Evolutionary conservation across 257 asterid species (phyloP).

Genomic region (Parsonsia alboflavescens): DNA sequence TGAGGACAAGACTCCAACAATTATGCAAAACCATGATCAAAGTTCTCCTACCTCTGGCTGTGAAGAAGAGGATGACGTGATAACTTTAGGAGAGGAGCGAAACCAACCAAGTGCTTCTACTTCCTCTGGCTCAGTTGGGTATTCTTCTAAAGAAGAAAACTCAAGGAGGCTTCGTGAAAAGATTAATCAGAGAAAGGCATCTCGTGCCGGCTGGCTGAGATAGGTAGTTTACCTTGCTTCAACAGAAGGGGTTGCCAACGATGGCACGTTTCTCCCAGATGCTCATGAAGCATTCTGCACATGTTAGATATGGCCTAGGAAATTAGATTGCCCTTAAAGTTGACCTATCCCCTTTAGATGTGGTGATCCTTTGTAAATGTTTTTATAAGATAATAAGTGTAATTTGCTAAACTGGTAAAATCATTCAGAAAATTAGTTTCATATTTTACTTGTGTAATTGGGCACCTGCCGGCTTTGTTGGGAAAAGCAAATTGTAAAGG

Average conservation of each 20-base stretch:
- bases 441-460: background rate
- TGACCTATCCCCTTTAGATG: background rate
- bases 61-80: background rate
- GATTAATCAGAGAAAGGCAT: slow-evolving; percentile 5
- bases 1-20: background rate
- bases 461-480: background rate
- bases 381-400: background rate
- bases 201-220: background rate
- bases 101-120: slow-evolving; percentile 8
- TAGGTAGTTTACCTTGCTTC: background rate
- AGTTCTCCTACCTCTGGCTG: background rate
- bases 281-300: background rate
- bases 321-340: background rate
- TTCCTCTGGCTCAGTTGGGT: background rate
- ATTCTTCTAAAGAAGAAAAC: background rate
- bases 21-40: background rate
- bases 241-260: background rate
- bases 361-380: slow-evolving; percentile 3
- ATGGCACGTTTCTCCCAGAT: background rate
- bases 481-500: background rate
- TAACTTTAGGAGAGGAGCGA: background rate
- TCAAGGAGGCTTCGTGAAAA: slow-evolving; percentile 6
- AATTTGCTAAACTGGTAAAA: background rate
- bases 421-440: background rate
- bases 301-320: background rate